phyloP scores from a whole-genome alignment of 2,329 filamentous ascomycete species.

The Chaetomiaceae sp. region DNA sequence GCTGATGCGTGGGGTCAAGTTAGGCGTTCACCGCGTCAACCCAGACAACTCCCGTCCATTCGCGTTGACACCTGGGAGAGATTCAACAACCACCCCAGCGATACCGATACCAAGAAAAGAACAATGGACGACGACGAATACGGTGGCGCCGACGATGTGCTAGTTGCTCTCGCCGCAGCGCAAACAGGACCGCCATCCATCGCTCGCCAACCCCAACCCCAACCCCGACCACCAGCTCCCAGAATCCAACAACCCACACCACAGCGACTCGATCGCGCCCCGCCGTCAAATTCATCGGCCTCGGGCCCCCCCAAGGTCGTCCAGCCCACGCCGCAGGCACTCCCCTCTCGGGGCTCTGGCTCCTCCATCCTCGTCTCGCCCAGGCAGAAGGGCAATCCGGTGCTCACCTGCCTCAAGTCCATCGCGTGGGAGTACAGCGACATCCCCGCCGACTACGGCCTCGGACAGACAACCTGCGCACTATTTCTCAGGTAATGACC shows the following conservation, averaged over 20 bases:
- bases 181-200: slow-evolving; percentile 30
- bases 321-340: slow-evolving; percentile 84
- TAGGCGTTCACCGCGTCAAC: too few species aligned
- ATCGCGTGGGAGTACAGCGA: slow-evolving; percentile 96
- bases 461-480: slow-evolving; percentile 82
- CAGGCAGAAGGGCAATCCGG: slow-evolving; percentile 91
- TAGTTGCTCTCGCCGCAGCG: slow-evolving; percentile 51
- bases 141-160: slow-evolving; percentile 52
- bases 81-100: neutral
- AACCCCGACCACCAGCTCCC: slow-evolving; percentile 34
- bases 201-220: slow-evolving; percentile 24
- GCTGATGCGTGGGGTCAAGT: too few species aligned
- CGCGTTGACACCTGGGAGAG: neutral
- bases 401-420: slow-evolving; percentile 74
- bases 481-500: slow-evolving; percentile 66
- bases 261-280: slow-evolving; percentile 51
- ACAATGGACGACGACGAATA: slow-evolving; percentile 51
- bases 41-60: too few species aligned
- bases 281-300: slow-evolving; percentile 35
- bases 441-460: slow-evolving; percentile 88
- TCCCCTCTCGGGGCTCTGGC: slow-evolving; percentile 59
- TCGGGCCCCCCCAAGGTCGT: slow-evolving; percentile 54
- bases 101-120: neutral
- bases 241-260: slow-evolving; percentile 47
- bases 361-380: slow-evolving; percentile 86